Evolutionary conservation across 352 stramenopile genomes (phyloP).

Genomic region (Phytophthora boehmeriae): DNA sequence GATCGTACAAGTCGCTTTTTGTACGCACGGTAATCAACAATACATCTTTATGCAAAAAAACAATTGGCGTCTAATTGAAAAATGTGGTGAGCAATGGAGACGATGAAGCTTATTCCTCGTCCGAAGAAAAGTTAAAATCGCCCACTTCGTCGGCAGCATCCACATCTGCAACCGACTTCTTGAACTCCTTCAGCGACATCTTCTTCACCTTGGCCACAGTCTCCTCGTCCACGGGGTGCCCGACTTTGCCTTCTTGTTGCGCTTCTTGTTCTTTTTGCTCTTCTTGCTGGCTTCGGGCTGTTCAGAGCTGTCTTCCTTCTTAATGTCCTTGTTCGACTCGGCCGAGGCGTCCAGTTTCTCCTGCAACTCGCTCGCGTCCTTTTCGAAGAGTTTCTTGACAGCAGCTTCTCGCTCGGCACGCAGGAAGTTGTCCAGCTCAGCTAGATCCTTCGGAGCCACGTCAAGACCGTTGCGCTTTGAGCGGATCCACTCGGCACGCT

Average conservation of each 20-base stretch:
- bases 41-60: slow-evolving; percentile 25
- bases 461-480: slow-evolving; percentile 92
- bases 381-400: slow-evolving; percentile 86
- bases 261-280: slow-evolving; percentile 50
- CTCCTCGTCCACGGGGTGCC: slow-evolving; percentile 57
- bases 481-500: slow-evolving; percentile 82
- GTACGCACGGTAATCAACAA: not conserved
- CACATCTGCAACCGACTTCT: slow-evolving; percentile 72
- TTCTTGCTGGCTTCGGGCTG: slow-evolving; percentile 34
- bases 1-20: too few relatives aligned
- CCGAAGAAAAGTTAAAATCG: slow-evolving; percentile 80
- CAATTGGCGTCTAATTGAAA: not conserved
- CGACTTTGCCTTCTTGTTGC: slow-evolving; percentile 46
- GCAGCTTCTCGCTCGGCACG: slow-evolving; percentile 78
- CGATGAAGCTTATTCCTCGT: slow-evolving; percentile 54
- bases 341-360: slow-evolving; percentile 72
- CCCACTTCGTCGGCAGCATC: slow-evolving; percentile 77
- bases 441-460: slow-evolving; percentile 84
- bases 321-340: slow-evolving; percentile 46
- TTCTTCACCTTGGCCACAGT: slow-evolving; percentile 77
- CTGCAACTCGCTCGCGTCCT: slow-evolving; percentile 65
- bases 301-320: slow-evolving; percentile 33
- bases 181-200: slow-evolving; percentile 86
- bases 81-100: not conserved
- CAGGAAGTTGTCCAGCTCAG: slow-evolving; percentile 88